Evolutionary conservation across 257 asterid species (phyloP).

Genomic region (Eucommia ulmoides): DNA sequence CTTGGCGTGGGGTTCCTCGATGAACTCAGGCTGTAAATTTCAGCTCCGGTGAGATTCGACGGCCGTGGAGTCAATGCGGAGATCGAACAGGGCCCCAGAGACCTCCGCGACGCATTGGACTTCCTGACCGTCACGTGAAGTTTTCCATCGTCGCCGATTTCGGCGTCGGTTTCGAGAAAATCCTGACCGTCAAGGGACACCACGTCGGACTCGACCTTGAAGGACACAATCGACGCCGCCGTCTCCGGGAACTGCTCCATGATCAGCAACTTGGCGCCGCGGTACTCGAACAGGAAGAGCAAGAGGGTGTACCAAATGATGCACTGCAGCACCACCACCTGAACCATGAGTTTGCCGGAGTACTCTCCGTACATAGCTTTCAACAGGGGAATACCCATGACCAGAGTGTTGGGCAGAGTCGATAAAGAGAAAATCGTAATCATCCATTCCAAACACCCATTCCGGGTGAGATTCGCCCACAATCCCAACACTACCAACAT

Average conservation of each 20-base stretch:
- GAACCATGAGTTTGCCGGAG: not conserved
- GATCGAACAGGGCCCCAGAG: not conserved
- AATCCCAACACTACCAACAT: constrained; percentile 10
- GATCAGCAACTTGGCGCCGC: constrained; percentile 1
- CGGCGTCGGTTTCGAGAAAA: not conserved
- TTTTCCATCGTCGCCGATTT: not conserved
- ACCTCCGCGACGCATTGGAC: not conserved
- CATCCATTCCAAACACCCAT: constrained; percentile 20
- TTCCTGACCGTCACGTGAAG: constrained; percentile 2
- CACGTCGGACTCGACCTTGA: constrained; percentile 1
- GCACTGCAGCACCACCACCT: not conserved
- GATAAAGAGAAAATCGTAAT: constrained; percentile 21
- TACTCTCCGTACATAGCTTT: constrained; percentile 16
- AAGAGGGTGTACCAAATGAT: constrained; percentile 1
- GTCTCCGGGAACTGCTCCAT: constrained; percentile 1
- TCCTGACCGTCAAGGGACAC: not conserved
- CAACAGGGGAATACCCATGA: constrained; percentile 21
- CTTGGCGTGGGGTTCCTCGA: not conserved
- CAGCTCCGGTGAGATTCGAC: constrained; percentile 1
- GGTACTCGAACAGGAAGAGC: constrained; percentile 2
- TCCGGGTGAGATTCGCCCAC: constrained; percentile 18
- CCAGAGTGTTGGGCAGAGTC: constrained; percentile 18
- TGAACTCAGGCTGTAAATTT: not conserved
- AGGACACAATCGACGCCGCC: not conserved
- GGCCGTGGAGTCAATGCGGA: not conserved